Conservation (phyloP, 2,329 filamentous ascomycete species). For the Diaporthe ampelina region DNA sequence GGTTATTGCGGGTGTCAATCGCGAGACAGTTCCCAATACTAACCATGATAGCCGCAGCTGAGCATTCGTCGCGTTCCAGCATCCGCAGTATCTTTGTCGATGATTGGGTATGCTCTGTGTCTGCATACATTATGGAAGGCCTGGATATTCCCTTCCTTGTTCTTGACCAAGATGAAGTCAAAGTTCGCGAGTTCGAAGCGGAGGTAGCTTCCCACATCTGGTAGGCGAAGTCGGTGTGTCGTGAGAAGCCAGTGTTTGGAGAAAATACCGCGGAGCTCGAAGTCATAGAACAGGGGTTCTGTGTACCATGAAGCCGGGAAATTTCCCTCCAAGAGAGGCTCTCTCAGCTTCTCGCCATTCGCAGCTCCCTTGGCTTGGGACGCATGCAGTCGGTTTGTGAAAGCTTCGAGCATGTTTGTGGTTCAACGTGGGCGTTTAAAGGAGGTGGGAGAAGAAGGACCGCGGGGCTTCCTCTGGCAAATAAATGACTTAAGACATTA, state of each 20-base stretch:
- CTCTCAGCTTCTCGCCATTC: background rate
- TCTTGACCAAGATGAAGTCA: background rate
- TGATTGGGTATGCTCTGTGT: too few relatives aligned
- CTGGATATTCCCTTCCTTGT: background rate
- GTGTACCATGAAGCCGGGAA: constrained; percentile 3
- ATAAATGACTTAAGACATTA: background rate
- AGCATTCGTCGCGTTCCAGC: background rate
- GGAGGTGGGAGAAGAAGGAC: background rate
- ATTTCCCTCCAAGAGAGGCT: background rate
- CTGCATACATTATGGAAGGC: background rate
- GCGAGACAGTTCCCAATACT: background rate
- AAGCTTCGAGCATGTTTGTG: background rate
- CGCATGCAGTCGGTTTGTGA: background rate
- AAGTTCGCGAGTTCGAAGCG: background rate
- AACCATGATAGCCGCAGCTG: background rate
- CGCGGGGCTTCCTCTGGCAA: background rate
- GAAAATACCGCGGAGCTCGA: background rate
- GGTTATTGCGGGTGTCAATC: background rate
- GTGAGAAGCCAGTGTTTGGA: background rate
- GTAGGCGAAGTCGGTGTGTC: background rate
- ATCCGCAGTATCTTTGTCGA: constrained; percentile 44
- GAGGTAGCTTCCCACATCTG: background rate
- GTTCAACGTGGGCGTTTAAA: background rate
- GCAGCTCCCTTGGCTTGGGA: background rate
- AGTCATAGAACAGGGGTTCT: background rate